Conservation (phyloP, 179 eudicot genomes). For the Silene coronaria region DNA sequence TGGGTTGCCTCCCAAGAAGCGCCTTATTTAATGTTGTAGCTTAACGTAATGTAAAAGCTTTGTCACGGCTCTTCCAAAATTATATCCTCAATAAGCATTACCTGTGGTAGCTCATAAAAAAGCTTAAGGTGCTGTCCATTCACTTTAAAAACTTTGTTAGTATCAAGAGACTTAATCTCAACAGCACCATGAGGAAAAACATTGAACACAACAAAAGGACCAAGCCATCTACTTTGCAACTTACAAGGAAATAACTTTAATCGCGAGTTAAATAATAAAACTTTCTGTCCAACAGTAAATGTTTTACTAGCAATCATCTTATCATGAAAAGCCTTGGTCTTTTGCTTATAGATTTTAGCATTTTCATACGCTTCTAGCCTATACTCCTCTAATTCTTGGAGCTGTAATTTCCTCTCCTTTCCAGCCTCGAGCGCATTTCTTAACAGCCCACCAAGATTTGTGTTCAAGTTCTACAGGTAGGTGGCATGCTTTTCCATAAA, state of each 20-base stretch:
- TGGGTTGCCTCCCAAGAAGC: no score
- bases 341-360: not conserved
- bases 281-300: not conserved
- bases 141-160: not conserved
- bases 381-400: not conserved
- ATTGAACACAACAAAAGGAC: not conserved
- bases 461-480: not conserved
- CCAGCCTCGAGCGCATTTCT: not conserved
- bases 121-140: not conserved
- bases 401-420: not conserved
- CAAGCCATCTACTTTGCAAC: not conserved
- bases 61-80: no score
- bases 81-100: no score
- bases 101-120: not conserved
- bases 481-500: not conserved
- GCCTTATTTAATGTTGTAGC: no score
- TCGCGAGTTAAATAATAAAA: not conserved
- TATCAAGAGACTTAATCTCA: not conserved
- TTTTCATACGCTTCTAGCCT: not conserved
- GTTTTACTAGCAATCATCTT: not conserved
- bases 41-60: no score
- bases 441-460: not conserved
- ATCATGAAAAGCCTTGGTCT: not conserved
- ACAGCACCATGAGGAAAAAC: not conserved
- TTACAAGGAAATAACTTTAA: not conserved